Evolutionary conservation across 805 yeast genomes (phyloP).

Genomic region (Hanseniaspora occidentalis): DNA sequence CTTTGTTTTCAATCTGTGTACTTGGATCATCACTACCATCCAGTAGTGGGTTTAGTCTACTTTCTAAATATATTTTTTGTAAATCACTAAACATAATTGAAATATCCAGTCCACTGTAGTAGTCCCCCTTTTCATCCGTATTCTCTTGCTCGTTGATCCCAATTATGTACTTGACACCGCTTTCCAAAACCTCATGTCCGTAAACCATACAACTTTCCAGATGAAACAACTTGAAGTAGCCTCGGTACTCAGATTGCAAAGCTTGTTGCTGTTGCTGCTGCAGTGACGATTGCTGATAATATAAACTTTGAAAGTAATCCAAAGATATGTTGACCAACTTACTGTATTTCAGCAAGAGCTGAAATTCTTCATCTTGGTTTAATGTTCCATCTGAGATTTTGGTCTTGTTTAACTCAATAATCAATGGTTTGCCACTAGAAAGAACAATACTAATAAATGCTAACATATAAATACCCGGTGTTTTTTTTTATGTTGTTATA

Average conservation of each 20-base stretch:
- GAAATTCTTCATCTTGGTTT: conserved; percentile 3
- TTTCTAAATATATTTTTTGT: background rate
- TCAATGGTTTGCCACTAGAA: background rate
- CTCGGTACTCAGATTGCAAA: too few species aligned
- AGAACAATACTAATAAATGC: background rate
- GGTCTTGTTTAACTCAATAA: background rate
- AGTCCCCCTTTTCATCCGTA: too few species aligned
- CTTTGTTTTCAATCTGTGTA: background rate
- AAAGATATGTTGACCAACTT: conserved; percentile 22
- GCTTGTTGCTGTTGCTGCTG: conserved; percentile 7
- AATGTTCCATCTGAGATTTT: background rate
- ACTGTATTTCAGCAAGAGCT: conserved; percentile 17
- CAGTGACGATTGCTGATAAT: conserved; percentile 15
- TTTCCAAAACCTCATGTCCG: conserved; percentile 19
- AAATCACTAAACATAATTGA: background rate
- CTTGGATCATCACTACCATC: too few species aligned
- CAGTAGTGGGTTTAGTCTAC: background rate
- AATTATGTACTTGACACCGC: conserved; percentile 19
- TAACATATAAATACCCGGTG: background rate
- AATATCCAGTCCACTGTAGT: conserved; percentile 1
- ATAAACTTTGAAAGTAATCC: conserved; percentile 21
- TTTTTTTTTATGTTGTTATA: background rate
- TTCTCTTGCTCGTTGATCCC: conserved; percentile 11
- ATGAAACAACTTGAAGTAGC: conserved; percentile 16
- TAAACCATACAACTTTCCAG: conserved; percentile 20